These are phyloP conservation scores for Podila epicladia DNA, from an alignment of 192 early-diverging fungal genomes.

Conservation along the genomic window DNA sequence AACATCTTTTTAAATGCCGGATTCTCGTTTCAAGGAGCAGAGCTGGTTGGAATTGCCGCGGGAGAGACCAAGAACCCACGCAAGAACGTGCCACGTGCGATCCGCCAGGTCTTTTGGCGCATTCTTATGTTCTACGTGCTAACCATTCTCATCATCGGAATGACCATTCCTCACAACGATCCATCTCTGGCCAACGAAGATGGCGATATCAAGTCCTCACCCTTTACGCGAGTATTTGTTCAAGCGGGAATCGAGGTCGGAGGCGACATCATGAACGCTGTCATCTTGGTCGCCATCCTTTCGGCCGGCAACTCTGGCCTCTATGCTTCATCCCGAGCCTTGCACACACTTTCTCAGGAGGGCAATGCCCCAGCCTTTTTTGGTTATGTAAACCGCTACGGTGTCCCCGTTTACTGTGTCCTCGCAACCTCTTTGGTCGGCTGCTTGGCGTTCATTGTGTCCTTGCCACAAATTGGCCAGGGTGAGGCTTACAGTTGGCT, in stretches of 20 bases:
- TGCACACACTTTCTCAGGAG: slow-evolving; percentile 78
- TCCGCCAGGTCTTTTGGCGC: slow-evolving; percentile 81
- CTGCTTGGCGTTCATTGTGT: slow-evolving; percentile 62
- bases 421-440: slow-evolving; percentile 63
- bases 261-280: slow-evolving; percentile 73
- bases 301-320: slow-evolving; percentile 74
- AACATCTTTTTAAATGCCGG: slow-evolving; percentile 75
- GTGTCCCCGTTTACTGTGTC: slow-evolving; percentile 68
- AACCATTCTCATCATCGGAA: slow-evolving; percentile 82
- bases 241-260: slow-evolving; percentile 66
- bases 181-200: slow-evolving; percentile 58
- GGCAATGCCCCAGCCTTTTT: slow-evolving; percentile 78
- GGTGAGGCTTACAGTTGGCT: slow-evolving; percentile 64
- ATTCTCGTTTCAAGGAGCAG: slow-evolving; percentile 86
- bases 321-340: slow-evolving; percentile 80
- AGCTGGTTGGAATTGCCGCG: slow-evolving; percentile 86
- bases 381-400: slow-evolving; percentile 59
- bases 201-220: slow-evolving; percentile 62
- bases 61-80: slow-evolving; percentile 86
- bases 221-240: slow-evolving; percentile 71
- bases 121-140: slow-evolving; percentile 85
- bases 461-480: slow-evolving; percentile 35
- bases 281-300: slow-evolving; percentile 65
- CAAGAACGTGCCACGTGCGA: slow-evolving; percentile 72
- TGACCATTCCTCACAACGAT: slow-evolving; percentile 75